These are phyloP conservation scores for Metschnikowia santaceciliae DNA, from an alignment of 805 yeast species.

Conservation along the genomic window DNA sequence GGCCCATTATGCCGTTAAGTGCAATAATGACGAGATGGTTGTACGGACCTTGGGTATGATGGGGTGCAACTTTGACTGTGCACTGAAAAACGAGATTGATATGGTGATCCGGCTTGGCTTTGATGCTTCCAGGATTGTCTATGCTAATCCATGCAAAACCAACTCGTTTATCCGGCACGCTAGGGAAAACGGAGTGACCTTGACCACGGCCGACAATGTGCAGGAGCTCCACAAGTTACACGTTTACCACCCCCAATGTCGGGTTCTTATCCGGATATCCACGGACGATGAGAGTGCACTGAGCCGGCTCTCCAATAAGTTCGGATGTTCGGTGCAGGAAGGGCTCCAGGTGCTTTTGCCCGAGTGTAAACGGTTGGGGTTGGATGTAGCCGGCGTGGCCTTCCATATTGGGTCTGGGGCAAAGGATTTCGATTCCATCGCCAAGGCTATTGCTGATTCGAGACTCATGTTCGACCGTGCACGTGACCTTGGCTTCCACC, in stretches of 20 bases:
- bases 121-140: slow-evolving; percentile 64
- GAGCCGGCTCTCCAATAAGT: slow-evolving; percentile 83
- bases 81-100: slow-evolving; percentile 81
- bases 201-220: slow-evolving; percentile 86
- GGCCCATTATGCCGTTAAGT: slow-evolving; percentile 94
- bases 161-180: slow-evolving; percentile 77
- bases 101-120: slow-evolving; percentile 60
- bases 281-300: slow-evolving; percentile 88
- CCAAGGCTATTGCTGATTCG: slow-evolving; percentile 70
- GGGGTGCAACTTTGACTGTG: slow-evolving; percentile 89
- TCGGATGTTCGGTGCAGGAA: slow-evolving; percentile 67
- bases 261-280: slow-evolving; percentile 71
- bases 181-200: slow-evolving; percentile 45
- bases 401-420: slow-evolving; percentile 98
- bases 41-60: slow-evolving; percentile 51
- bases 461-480: slow-evolving; percentile 63
- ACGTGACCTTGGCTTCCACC: slow-evolving; percentile 35
- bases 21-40: slow-evolving; percentile 71
- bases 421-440: slow-evolving; percentile 41
- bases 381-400: slow-evolving; percentile 78
- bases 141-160: slow-evolving; percentile 95
- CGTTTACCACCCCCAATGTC: slow-evolving; percentile 63
- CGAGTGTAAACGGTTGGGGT: slow-evolving; percentile 55
- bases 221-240: slow-evolving; percentile 79
- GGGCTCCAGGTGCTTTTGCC: slow-evolving; percentile 53